These are phyloP conservation scores for Ascochyta pisi DNA, from an alignment of 2,329 filamentous ascomycete species.

Conservation along the genomic window DNA sequence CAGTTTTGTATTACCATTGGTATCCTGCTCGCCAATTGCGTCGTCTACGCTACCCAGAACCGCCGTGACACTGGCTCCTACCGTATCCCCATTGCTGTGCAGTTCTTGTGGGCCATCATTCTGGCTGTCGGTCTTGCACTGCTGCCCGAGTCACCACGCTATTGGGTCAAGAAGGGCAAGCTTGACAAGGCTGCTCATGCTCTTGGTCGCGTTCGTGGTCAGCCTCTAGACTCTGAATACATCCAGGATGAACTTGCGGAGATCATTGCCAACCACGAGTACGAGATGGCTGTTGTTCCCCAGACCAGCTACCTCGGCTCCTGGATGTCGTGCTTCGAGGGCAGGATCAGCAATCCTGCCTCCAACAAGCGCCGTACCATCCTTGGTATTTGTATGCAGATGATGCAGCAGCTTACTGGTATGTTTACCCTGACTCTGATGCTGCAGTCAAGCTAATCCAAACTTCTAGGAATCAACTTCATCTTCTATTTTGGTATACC, in stretches of 20 bases:
- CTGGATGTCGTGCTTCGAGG: conserved; percentile 72
- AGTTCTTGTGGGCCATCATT: conserved; percentile 83
- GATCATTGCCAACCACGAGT: conserved; percentile 91
- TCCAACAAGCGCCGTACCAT: conserved; percentile 59
- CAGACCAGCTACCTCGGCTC: conserved; percentile 51
- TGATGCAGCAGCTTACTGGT: conserved; percentile 67
- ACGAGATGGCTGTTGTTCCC: conserved; percentile 69
- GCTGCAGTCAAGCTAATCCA: background rate
- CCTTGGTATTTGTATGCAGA: conserved; percentile 57
- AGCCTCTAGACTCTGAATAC: conserved; percentile 75
- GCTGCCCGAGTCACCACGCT: conserved; percentile 86
- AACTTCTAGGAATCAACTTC: conserved; percentile 77
- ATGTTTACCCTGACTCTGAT: background rate
- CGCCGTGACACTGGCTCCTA: conserved; percentile 69
- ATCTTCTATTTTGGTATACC: conserved; percentile 68
- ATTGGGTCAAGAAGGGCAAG: conserved; percentile 79
- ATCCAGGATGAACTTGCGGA: conserved; percentile 83
- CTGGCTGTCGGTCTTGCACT: conserved; percentile 74
- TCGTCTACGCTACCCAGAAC: conserved; percentile 76
- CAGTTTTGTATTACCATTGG: conserved; percentile 86
- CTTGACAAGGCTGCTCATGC: conserved; percentile 69
- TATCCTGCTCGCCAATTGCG: conserved; percentile 75
- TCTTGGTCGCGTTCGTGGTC: conserved; percentile 76
- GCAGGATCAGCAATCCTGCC: conserved; percentile 57
- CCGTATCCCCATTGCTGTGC: conserved; percentile 81